Conservation (phyloP, 2,329 filamentous ascomycete genomes). For the Aspergillus oerlinghausenensis region DNA sequence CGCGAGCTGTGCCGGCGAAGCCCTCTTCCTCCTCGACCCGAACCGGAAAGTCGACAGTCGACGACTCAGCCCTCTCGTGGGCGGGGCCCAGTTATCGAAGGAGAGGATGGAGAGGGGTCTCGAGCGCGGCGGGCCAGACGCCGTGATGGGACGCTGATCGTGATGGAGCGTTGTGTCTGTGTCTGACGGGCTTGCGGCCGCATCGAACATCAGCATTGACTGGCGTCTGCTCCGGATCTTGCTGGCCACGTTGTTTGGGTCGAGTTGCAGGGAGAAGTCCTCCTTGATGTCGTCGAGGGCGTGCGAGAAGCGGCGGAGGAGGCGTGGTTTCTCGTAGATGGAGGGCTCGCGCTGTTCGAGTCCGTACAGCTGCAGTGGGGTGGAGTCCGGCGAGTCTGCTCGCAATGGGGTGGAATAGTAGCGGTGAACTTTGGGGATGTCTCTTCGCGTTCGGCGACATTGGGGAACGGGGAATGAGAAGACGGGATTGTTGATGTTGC, state of each 20-base stretch:
- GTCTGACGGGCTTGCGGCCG: not conserved
- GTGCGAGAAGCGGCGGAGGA: slow-evolving; percentile 30
- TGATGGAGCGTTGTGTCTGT: not conserved
- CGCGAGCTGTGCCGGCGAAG: slow-evolving; percentile 5
- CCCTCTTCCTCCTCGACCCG: slow-evolving; percentile 13
- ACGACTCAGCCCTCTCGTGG: slow-evolving; percentile 20
- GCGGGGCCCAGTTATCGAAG: slow-evolving; percentile 15
- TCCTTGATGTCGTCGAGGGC: slow-evolving; percentile 34
- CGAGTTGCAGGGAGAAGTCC: slow-evolving; percentile 25
- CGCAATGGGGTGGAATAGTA: slow-evolving; percentile 33
- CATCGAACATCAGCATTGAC: slow-evolving; percentile 22
- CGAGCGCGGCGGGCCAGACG: slow-evolving; percentile 14
- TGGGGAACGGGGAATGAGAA: slow-evolving; percentile 21
- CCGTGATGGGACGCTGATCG: slow-evolving; percentile 1
- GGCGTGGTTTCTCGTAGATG: slow-evolving; percentile 24
- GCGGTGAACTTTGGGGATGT: slow-evolving; percentile 24
- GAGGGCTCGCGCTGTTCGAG: slow-evolving; percentile 32
- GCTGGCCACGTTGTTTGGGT: slow-evolving; percentile 18
- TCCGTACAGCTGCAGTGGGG: slow-evolving; percentile 30
- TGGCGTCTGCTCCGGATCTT: slow-evolving; percentile 21
- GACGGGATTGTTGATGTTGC: slow-evolving; percentile 22
- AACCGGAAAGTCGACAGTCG: slow-evolving; percentile 25
- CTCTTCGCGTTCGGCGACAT: slow-evolving; percentile 14
- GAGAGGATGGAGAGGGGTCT: slow-evolving; percentile 25
- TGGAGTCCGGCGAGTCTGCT: slow-evolving; percentile 24